Base-by-base conservation (phyloP, 2,329 filamentous ascomycete genomes). In the Hyphodiscus sp. region DNA sequence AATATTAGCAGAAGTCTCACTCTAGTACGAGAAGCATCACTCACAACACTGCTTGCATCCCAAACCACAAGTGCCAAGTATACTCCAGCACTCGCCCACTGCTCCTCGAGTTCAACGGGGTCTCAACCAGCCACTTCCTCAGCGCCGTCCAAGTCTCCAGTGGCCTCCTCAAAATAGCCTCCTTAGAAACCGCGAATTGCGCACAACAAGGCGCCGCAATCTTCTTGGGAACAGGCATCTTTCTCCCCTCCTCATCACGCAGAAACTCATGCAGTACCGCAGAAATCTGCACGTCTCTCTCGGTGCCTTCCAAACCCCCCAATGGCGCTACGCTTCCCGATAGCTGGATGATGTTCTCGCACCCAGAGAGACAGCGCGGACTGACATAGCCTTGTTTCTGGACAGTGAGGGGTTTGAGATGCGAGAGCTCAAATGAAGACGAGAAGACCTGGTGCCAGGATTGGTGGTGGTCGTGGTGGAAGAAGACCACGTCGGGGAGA, bases 1-100 rank as follows among this genome's bases (percentile, higher is more conserved):
- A 5, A 38, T 15, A n/a, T 38, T n/a, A 38, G 33, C 33, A 38
- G 5, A 15, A 6, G 5, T 38, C 33, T 38, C 33, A 38, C 11
- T 38, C 16, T 38, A 15, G 11, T 10, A 38, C 11, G 11, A 38
- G 16, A 13, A n/a, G 13, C 11, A 10, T 38, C 16, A 62, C 60
- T 57, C 33, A 62, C 60, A 55, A 49, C n/a, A 85, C 74, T 7
- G 76, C 65, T 20, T 75, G 69, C 64, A 79, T 78, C 55, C 79
- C 79, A 63, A 82, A 83, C 41, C 81, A 82, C 58, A 83, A 72
- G 68, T 86, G 82, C 82, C 82, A 86, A 41, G 81, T 70, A 60
- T 82, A 85, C 63, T 86, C 82, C 63, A 85, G 74, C 9, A 85
- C 75, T 33, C 81, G 71, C 4, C 82, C 82, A 20, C 76, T 80